Evolutionary conservation across 306 rosid genomes (phyloP).

Genomic region (Geum urbanum): DNA sequence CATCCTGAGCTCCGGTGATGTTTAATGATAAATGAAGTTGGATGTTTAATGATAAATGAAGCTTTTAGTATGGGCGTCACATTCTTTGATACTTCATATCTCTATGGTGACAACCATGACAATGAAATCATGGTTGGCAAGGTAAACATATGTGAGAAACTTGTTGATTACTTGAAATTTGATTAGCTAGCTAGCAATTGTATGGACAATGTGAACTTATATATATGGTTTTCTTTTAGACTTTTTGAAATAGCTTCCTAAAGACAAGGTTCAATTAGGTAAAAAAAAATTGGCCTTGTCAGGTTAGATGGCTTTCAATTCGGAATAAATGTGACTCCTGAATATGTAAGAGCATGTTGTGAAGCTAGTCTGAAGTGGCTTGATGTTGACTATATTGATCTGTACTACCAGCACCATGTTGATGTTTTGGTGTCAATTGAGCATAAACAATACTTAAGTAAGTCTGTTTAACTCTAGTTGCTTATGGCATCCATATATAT

Average conservation of each 20-base stretch:
- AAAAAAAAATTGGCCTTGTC: conserved; percentile 43
- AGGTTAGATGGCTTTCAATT: conserved; percentile 18
- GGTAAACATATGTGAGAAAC: conserved; percentile 27
- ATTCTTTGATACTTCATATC: conserved; percentile 69
- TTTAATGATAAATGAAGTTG: conserved; percentile 37
- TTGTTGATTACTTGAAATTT: neutral
- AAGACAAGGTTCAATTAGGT: conserved; percentile 61
- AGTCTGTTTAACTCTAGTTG: no score
- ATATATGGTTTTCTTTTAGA: conserved; percentile 31
- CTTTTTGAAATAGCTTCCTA: conserved; percentile 60
- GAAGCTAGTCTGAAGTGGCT: conserved; percentile 64
- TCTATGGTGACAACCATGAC: conserved; percentile 50
- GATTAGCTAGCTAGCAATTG: neutral
- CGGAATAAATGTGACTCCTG: conserved; percentile 48
- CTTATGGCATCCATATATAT: no score
- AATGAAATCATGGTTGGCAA: conserved; percentile 78
- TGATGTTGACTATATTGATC: conserved; percentile 45
- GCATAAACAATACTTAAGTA: no score
- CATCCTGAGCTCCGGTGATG: no score
- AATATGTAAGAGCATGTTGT: conserved; percentile 56
- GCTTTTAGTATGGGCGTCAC: conserved; percentile 62
- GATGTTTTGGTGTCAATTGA: conserved; percentile 67
- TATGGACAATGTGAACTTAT: neutral
- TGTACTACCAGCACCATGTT: conserved; percentile 54
- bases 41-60: conserved; percentile 53